Conservation (phyloP, 352 stramenopile species). For the Globisporangium viniferum region DNA sequence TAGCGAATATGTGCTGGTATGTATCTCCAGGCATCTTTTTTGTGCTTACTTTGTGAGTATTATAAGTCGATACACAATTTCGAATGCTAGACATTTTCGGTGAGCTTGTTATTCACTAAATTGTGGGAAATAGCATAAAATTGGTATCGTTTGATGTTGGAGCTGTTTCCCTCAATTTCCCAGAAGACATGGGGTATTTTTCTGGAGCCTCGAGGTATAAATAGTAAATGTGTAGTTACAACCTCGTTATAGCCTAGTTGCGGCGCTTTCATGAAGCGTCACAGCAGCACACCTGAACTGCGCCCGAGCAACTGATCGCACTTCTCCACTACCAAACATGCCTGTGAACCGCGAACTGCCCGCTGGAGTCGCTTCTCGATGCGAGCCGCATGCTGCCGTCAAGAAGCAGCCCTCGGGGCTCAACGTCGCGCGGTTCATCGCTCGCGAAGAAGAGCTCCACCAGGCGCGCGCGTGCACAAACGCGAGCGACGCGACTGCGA, state of each 20-base stretch:
- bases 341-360: conserved; percentile 47
- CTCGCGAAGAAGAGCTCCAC: conserved; percentile 68
- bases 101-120: too few relatives aligned
- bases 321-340: conserved; percentile 22
- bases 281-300: neutral
- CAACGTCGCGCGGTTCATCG: conserved; percentile 78
- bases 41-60: too few relatives aligned
- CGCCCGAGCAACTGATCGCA: neutral
- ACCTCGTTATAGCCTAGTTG: neutral
- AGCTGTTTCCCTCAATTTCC: too few relatives aligned
- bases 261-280: neutral
- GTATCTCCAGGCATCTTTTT: too few relatives aligned
- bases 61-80: too few relatives aligned
- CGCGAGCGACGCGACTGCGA: conserved; percentile 44
- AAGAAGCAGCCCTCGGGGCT: conserved; percentile 45
- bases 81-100: too few relatives aligned
- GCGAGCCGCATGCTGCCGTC: conserved; percentile 21
- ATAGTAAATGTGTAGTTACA: too few relatives aligned
- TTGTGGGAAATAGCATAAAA: too few relatives aligned
- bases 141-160: too few relatives aligned
- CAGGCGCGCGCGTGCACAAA: conserved; percentile 57
- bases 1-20: too few relatives aligned
- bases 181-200: too few relatives aligned
- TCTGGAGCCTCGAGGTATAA: too few relatives aligned
- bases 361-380: conserved; percentile 42